phyloP scores from a whole-genome alignment of 2,329 filamentous ascomycete genomes.

The Coniochaeta prunicola region DNA sequence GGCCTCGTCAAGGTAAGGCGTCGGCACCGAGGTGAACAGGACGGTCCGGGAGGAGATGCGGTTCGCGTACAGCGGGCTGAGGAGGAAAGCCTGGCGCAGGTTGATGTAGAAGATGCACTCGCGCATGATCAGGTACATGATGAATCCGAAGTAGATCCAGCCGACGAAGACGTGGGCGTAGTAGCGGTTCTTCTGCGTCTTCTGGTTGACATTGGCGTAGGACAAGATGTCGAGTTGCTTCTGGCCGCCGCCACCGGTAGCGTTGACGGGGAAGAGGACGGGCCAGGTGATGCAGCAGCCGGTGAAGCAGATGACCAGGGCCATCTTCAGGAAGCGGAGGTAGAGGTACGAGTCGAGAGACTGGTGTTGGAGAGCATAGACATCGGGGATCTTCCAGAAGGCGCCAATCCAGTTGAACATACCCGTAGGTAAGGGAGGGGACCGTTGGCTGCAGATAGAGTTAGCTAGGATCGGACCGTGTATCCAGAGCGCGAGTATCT shows the following conservation, averaged over 20 bases:
- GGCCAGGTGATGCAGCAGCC: conserved; percentile 84
- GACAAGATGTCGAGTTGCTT: conserved; percentile 69
- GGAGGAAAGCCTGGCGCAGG: conserved; percentile 82
- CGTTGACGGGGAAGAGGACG: conserved; percentile 77
- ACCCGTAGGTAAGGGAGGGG: conserved; percentile 51
- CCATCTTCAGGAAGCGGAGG: conserved; percentile 77
- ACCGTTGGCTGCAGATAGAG: conserved; percentile 38
- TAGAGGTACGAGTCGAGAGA: conserved; percentile 90
- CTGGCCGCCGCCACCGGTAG: conserved; percentile 63
- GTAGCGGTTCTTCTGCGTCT: conserved; percentile 50
- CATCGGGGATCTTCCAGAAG: conserved; percentile 65
- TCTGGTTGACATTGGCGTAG: conserved; percentile 65
- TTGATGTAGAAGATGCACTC: conserved; percentile 92
- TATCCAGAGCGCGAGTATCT: not conserved
- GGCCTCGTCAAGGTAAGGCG: conserved; percentile 68
- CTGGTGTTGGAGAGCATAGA: conserved; percentile 79
- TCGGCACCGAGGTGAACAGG: conserved; percentile 78
- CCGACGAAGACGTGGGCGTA: conserved; percentile 77
- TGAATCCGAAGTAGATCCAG: conserved; percentile 80
- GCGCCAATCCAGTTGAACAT: conserved; percentile 60
- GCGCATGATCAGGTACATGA: conserved; percentile 81
- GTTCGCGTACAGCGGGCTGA: conserved; percentile 75
- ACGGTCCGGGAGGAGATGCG: conserved; percentile 87
- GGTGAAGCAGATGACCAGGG: conserved; percentile 69
- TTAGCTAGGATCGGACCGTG: conserved; percentile 2